Percentiles rank a stretch among this genome's conserved stretches.
These are phyloP conservation scores for Quercus aquifolioides DNA, from an alignment of 306 rosid species.

Conservation along the genomic window DNA sequence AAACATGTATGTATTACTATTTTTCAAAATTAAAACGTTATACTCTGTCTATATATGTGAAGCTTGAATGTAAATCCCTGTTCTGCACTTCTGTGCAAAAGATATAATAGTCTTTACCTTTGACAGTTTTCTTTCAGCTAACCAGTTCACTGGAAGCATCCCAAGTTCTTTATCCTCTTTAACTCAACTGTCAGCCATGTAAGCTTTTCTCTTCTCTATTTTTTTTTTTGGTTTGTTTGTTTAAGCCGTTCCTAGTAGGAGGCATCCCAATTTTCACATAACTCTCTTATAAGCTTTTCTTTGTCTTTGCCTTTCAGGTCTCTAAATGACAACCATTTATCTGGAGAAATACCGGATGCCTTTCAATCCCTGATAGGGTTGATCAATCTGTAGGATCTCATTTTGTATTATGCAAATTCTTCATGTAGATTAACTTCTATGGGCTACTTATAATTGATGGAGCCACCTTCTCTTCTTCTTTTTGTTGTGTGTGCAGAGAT, in stretches of 20 bases:
- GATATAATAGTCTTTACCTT: slow-evolving; percentile 35
- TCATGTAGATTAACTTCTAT: not conserved
- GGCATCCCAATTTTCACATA: slow-evolving; percentile 9
- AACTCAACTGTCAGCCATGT: slow-evolving; percentile 63
- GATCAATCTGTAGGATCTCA: slow-evolving; percentile 71
- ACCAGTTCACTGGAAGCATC: slow-evolving; percentile 74
- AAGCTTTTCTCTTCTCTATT: slow-evolving; percentile 21
- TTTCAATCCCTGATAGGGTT: slow-evolving; percentile 49
- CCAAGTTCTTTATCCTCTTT: slow-evolving; percentile 66
- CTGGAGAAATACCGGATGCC: slow-evolving; percentile 82
- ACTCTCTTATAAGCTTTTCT: slow-evolving; percentile 16
- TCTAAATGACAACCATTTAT: slow-evolving; percentile 61
- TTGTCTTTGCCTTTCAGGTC: slow-evolving; percentile 62
- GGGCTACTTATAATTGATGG: slow-evolving; percentile 13
- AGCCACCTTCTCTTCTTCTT: not conserved
- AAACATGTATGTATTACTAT: slow-evolving; percentile 56
- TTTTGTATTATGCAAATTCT: slow-evolving; percentile 15
- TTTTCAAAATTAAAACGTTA: not conserved
- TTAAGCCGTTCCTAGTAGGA: not conserved
- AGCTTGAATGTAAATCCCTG: not conserved
- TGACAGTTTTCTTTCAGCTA: slow-evolving; percentile 90
- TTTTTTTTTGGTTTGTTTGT: not conserved
- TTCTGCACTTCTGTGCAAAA: slow-evolving; percentile 27
- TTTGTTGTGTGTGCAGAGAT: slow-evolving; percentile 55
- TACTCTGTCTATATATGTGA: slow-evolving; percentile 8